Conservation (phyloP, 495 filamentous ascomycete species). For the Penicillium silybi region DNA sequence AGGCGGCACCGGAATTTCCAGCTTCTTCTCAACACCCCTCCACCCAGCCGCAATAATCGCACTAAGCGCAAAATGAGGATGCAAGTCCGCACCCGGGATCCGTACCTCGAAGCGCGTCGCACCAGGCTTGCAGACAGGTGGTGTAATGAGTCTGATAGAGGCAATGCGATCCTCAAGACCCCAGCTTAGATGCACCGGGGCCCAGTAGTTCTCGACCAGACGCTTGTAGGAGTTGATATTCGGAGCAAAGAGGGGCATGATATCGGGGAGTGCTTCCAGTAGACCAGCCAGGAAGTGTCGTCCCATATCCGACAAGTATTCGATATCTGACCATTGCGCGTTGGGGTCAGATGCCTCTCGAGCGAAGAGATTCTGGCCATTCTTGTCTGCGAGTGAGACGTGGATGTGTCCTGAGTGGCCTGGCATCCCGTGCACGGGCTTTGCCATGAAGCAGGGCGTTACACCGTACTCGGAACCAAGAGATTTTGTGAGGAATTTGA, state of each 20-base stretch:
- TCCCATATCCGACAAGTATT: constrained; percentile 74
- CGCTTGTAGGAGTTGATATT: constrained; percentile 95
- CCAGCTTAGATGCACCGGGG: constrained; percentile 91
- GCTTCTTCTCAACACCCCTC: constrained; percentile 80
- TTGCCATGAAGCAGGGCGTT: constrained; percentile 96
- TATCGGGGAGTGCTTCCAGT: constrained; percentile 77
- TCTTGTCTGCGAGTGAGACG: constrained; percentile 63
- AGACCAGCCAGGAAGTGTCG: constrained; percentile 86
- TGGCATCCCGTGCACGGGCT: constrained; percentile 78
- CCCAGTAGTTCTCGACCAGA: constrained; percentile 96
- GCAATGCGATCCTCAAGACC: constrained; percentile 89
- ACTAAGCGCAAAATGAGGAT: constrained; percentile 76
- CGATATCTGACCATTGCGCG: constrained; percentile 65
- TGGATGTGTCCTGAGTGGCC: constrained; percentile 93
- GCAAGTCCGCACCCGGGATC: constrained; percentile 82
- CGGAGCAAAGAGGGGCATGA: constrained; percentile 89
- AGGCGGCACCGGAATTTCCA: constrained; percentile 72
- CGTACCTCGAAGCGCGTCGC: constrained; percentile 84
- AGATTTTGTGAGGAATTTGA: constrained; percentile 86
- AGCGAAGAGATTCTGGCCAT: constrained; percentile 68
- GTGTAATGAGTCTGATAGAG: constrained; percentile 78
- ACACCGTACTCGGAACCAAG: constrained; percentile 76
- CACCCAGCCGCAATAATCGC: constrained; percentile 78
- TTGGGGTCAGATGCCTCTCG: constrained; percentile 62
- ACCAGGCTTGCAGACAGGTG: constrained; percentile 70